These are phyloP conservation scores for Aspergillus sp. DNA, from an alignment of 2,329 filamentous ascomycete genomes.

Conservation along the genomic window DNA sequence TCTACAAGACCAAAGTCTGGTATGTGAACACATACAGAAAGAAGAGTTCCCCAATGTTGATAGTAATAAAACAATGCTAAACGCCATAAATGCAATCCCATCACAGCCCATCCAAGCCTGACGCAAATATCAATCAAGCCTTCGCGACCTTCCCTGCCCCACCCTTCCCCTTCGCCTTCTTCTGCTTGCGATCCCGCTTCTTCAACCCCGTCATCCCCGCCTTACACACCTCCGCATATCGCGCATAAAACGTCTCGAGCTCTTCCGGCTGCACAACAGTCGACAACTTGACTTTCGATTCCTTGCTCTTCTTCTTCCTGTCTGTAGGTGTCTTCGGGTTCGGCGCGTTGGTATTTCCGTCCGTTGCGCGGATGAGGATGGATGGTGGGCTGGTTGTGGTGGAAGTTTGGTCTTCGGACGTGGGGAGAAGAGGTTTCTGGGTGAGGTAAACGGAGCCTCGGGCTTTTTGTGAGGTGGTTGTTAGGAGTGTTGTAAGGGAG, in stretches of 20 bases:
- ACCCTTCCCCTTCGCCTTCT: slow-evolving; percentile 68
- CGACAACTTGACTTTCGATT: slow-evolving; percentile 71
- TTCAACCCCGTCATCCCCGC: slow-evolving; percentile 85
- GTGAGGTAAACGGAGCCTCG: slow-evolving; percentile 51
- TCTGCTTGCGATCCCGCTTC: slow-evolving; percentile 85
- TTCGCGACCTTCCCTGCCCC: slow-evolving; percentile 38
- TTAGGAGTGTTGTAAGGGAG: slow-evolving; percentile 45
- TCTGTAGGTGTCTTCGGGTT: slow-evolving; percentile 40
- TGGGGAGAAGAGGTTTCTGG: slow-evolving; percentile 44
- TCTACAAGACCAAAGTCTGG: slow-evolving; percentile 4
- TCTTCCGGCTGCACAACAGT: slow-evolving; percentile 79
- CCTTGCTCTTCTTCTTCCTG: slow-evolving; percentile 44
- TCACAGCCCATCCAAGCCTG: slow-evolving; percentile 11
- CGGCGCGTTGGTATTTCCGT: slow-evolving; percentile 66
- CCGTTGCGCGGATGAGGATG: slow-evolving; percentile 80
- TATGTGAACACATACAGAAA: neutral
- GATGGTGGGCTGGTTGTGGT: slow-evolving; percentile 60
- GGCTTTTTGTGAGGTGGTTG: slow-evolving; percentile 43
- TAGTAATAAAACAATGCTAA: neutral
- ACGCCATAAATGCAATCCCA: slow-evolving; percentile 10
- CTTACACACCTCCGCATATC: slow-evolving; percentile 92
- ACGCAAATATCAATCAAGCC: slow-evolving; percentile 26
- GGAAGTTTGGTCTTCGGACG: slow-evolving; percentile 6
- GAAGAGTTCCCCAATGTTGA: neutral
- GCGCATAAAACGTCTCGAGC: slow-evolving; percentile 77